Percentiles rank a stretch among this genome's conserved stretches.
phyloP scores from a whole-genome alignment of 257 asterid genomes.

The Fraxinus americana region DNA sequence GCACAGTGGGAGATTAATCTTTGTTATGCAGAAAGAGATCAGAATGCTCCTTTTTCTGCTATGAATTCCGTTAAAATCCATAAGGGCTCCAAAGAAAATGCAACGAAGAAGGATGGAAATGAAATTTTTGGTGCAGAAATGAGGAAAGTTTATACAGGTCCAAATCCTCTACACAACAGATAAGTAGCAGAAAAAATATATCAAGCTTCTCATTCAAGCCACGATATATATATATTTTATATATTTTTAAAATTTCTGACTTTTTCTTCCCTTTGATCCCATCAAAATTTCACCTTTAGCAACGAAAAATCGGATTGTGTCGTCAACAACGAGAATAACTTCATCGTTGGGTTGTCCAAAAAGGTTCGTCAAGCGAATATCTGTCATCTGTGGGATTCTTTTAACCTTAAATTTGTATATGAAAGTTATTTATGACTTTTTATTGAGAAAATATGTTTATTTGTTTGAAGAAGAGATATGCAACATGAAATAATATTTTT shows the following conservation, averaged over 20 bases:
- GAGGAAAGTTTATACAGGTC: constrained; percentile 54
- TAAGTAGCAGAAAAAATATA: constrained; percentile 25
- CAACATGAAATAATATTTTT: neutral
- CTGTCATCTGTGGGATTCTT: neutral
- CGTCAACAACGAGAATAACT: neutral
- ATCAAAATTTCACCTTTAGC: neutral
- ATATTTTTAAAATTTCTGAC: neutral
- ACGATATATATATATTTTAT: neutral
- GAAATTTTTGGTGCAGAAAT: constrained; percentile 39
- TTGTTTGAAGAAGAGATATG: neutral
- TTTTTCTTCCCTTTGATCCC: neutral
- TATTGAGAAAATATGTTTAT: constrained; percentile 4
- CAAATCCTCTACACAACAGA: constrained; percentile 61
- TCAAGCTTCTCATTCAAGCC: constrained; percentile 27
- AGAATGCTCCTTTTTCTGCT: constrained; percentile 32
- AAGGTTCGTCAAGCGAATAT: neutral
- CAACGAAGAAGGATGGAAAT: constrained; percentile 2
- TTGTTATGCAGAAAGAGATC: constrained; percentile 42
- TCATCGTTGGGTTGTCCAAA: neutral
- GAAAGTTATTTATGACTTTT: constrained; percentile 14
- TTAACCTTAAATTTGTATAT: constrained; percentile 13
- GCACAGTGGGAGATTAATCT: constrained; percentile 38
- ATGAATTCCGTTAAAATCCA: constrained; percentile 23
- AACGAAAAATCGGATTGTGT: neutral
- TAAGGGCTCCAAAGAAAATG: constrained; percentile 17